phyloP scores from a whole-genome alignment of 2,329 filamentous ascomycete species.

The Phaeosphaeria sp. region DNA sequence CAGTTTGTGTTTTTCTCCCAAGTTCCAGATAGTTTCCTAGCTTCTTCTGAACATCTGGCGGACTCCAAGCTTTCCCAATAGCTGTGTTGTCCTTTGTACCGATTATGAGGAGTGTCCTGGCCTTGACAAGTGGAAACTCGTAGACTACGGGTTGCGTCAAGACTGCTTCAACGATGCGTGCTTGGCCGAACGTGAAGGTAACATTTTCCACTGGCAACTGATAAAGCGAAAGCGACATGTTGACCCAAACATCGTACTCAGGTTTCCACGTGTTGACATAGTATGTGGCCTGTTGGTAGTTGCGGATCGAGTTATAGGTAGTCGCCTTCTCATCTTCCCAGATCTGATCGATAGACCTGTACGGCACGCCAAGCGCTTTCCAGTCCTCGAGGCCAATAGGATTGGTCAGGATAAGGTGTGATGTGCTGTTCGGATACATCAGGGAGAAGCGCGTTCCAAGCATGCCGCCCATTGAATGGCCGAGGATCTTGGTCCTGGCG shows the following conservation, averaged over 20 bases:
- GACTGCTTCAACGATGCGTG: constrained; percentile 62
- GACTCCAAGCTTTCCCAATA: constrained; percentile 60
- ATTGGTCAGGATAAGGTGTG: constrained; percentile 58
- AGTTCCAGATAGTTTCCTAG: constrained; percentile 60
- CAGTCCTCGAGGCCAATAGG: constrained; percentile 64
- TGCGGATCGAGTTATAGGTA: constrained; percentile 33
- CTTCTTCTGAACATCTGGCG: constrained; percentile 27
- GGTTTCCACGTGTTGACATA: constrained; percentile 53
- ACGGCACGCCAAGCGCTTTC: constrained; percentile 42
- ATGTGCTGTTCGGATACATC: constrained; percentile 55
- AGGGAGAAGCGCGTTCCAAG: constrained; percentile 59
- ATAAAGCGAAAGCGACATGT: constrained; percentile 63
- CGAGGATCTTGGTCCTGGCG: constrained; percentile 56
- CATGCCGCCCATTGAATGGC: constrained; percentile 65
- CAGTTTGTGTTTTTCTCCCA: constrained; percentile 53
- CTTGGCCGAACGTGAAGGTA: constrained; percentile 57
- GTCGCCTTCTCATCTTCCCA: constrained; percentile 25
- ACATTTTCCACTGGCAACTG: constrained; percentile 49
- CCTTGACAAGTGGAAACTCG: constrained; percentile 56
- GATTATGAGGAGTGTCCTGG: constrained; percentile 58
- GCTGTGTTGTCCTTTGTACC: constrained; percentile 62
- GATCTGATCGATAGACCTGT: constrained; percentile 25
- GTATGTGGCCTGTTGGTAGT: constrained; percentile 37
- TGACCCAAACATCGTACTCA: constrained; percentile 62
- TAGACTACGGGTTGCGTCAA: constrained; percentile 60